These are phyloP conservation scores for Fusarium hostae DNA, from an alignment of 2,329 filamentous ascomycete species.

Conservation along the genomic window DNA sequence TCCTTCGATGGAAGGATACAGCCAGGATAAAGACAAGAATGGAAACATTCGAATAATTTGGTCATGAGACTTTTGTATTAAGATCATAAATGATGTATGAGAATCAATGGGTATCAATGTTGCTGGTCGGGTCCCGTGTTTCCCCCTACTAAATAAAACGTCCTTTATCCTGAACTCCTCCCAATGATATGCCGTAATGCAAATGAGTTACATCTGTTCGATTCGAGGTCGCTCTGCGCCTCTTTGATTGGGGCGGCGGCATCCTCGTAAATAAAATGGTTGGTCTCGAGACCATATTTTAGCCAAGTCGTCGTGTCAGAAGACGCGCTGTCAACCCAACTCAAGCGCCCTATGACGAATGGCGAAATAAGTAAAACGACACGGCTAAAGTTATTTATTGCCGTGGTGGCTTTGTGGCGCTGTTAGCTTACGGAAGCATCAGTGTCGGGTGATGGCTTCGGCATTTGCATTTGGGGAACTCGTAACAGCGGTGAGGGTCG, in stretches of 20 bases:
- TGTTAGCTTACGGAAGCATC: neutral
- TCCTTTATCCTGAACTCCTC: conserved; percentile 20
- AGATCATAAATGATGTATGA: neutral
- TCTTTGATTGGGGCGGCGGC: neutral
- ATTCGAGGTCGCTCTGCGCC: neutral
- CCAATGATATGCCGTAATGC: conserved; percentile 1
- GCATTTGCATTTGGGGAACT: neutral
- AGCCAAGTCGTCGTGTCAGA: neutral
- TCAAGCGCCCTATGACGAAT: conserved; percentile 5
- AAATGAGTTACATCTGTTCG: neutral
- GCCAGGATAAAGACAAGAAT: neutral
- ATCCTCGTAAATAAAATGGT: neutral
- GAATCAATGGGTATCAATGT: conserved; percentile 26
- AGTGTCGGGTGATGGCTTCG: neutral
- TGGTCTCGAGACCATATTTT: neutral
- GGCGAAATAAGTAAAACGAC: neutral
- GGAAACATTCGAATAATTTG: neutral
- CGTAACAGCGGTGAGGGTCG: conserved; percentile 2
- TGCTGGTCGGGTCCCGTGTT: conserved; percentile 18
- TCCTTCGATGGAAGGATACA: conserved; percentile 6
- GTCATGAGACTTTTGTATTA: neutral
- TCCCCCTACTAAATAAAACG: neutral
- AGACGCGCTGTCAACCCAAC: neutral
- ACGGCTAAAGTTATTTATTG: neutral
- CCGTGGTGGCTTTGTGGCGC: neutral